These are phyloP conservation scores for Delphinella strobiligena DNA, from an alignment of 2,329 filamentous ascomycete genomes.

Conservation along the genomic window DNA sequence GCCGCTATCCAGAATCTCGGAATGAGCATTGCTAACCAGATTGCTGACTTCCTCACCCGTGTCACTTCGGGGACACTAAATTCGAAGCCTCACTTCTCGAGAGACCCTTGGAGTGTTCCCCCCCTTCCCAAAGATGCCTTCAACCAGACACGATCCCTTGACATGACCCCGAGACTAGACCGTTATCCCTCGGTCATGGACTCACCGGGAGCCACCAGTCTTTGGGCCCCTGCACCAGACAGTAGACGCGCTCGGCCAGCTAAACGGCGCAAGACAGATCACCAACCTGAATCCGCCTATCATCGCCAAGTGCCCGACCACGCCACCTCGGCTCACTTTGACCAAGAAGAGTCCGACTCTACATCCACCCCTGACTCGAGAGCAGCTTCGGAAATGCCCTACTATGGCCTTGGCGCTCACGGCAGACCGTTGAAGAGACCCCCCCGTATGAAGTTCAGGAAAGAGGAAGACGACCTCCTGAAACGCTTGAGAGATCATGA, in stretches of 20 bases:
- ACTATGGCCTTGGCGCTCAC: no score
- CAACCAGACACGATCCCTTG: constrained; percentile 1
- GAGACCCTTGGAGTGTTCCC: constrained; percentile 4
- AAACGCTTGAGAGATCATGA: constrained; percentile 30
- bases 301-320: no score
- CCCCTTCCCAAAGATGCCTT: constrained; percentile 5
- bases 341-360: no score
- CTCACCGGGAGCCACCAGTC: constrained; percentile 9
- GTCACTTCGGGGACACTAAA: constrained; percentile 4
- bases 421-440: no score
- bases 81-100: constrained; percentile 3
- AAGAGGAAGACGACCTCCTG: constrained; percentile 22
- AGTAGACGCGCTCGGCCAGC: not conserved
- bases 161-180: not conserved
- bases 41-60: constrained; percentile 18
- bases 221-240: constrained; percentile 11
- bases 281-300: not conserved
- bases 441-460: constrained; percentile 12
- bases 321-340: no score
- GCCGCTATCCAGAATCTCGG: constrained; percentile 21
- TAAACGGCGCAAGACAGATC: constrained; percentile 5
- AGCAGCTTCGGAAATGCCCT: not conserved
- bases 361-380: no score
- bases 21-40: constrained; percentile 22
- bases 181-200: constrained; percentile 8